Percentiles rank a stretch among this genome's conserved stretches.
These are phyloP conservation scores for Glycine latifolia DNA, from an alignment of 306 rosid genomes.

Conservation along the genomic window DNA sequence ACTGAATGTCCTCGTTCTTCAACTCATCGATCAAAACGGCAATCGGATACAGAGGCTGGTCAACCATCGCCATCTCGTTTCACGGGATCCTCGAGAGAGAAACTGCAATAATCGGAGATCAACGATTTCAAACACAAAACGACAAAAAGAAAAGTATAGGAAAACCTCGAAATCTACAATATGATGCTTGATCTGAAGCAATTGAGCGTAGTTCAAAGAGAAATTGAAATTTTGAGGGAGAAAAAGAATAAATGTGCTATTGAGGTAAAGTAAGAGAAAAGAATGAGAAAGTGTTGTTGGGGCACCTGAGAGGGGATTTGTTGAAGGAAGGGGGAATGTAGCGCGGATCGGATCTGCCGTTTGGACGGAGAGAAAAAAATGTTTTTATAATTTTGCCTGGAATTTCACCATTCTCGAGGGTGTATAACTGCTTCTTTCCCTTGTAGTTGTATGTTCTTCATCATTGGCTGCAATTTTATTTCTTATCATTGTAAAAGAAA, in stretches of 20 bases:
- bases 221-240: neutral
- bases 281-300: neutral
- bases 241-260: neutral
- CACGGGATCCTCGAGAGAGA: conserved; percentile 42
- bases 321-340: conserved; percentile 35
- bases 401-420: conserved; percentile 48
- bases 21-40: conserved; percentile 97
- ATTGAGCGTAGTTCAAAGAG: neutral
- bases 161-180: conserved; percentile 21
- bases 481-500: neutral
- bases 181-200: conserved; percentile 43
- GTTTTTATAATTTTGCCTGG: conserved; percentile 37
- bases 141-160: neutral
- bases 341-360: conserved; percentile 50
- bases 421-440: conserved; percentile 34
- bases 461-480: conserved; percentile 9
- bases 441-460: conserved; percentile 12
- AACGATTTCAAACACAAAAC: conserved; percentile 6
- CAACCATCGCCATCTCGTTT: conserved; percentile 75
- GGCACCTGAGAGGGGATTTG: conserved; percentile 41
- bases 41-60: conserved; percentile 91
- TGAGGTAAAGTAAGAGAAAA: neutral
- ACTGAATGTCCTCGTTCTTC: conserved; percentile 94
- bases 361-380: conserved; percentile 31
- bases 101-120: conserved; percentile 32